Conservation (phyloP, 805 yeast genomes). For the Candida parachauliodes region DNA sequence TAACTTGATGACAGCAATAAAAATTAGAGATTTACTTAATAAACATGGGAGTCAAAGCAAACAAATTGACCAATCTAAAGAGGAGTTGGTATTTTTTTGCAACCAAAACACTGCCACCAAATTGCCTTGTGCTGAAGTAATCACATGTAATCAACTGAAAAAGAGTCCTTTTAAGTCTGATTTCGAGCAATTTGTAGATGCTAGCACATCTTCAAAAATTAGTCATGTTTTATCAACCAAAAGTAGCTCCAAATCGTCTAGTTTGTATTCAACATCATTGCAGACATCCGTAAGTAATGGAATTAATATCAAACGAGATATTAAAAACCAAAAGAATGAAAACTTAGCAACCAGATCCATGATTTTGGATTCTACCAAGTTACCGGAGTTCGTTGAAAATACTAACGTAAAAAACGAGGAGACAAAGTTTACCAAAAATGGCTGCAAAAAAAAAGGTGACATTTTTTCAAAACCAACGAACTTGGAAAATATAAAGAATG, state of each 20-base stretch:
- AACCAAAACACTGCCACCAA: no score
- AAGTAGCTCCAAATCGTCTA: constrained; percentile 1
- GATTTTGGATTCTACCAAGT: background rate
- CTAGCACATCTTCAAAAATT: background rate
- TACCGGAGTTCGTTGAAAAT: background rate
- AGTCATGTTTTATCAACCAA: background rate
- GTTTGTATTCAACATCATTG: background rate
- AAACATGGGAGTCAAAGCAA: background rate
- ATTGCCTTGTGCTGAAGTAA: no score
- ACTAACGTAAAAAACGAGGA: background rate
- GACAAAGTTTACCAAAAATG: background rate
- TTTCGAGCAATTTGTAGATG: background rate
- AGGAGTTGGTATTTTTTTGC: no score
- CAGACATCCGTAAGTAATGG: constrained; percentile 2
- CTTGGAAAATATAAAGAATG: background rate
- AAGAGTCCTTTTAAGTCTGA: no score
- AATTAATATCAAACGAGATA: background rate
- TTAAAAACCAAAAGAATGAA: background rate
- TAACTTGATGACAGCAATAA: background rate
- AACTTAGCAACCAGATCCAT: background rate
- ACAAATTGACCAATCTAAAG: no score
- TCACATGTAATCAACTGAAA: no score
- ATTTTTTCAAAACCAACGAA: background rate
- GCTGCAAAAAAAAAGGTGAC: background rate
- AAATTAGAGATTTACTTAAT: background rate